phyloP scores from a whole-genome alignment of 148 eudicot genomes.

The Agrostemma githago region DNA sequence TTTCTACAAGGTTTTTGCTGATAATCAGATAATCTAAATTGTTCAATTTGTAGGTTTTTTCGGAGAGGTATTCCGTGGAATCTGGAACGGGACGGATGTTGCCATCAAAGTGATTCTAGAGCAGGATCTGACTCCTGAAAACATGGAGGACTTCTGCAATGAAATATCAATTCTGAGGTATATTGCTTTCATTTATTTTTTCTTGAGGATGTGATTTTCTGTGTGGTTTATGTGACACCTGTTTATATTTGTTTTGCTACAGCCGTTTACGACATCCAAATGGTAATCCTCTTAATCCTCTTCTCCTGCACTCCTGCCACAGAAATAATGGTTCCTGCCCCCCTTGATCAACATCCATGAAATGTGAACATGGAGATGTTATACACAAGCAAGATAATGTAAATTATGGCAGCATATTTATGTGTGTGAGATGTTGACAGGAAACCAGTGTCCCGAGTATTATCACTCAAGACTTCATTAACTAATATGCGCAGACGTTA shows the following conservation, averaged over 20 bases:
- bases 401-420: neutral
- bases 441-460: neutral
- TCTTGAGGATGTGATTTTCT: neutral
- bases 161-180: constrained; percentile 95
- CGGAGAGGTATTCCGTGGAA: constrained; percentile 96
- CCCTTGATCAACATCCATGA: neutral
- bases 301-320: neutral
- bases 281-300: constrained; percentile 47
- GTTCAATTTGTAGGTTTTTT: constrained; percentile 57
- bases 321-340: neutral
- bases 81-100: constrained; percentile 97
- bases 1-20: neutral
- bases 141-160: constrained; percentile 97
- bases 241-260: constrained; percentile 28
- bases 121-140: constrained; percentile 96
- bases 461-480: neutral
- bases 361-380: neutral
- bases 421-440: neutral
- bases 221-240: constrained; percentile 28
- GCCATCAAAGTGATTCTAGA: constrained; percentile 95
- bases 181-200: constrained; percentile 9
- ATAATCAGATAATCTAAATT: neutral
- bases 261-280: constrained; percentile 99
- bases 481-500: neutral
- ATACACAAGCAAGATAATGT: neutral